Evolutionary conservation across 1,139 yeast genomes (phyloP).

Genomic region (Pichia sorboxylosa): DNA sequence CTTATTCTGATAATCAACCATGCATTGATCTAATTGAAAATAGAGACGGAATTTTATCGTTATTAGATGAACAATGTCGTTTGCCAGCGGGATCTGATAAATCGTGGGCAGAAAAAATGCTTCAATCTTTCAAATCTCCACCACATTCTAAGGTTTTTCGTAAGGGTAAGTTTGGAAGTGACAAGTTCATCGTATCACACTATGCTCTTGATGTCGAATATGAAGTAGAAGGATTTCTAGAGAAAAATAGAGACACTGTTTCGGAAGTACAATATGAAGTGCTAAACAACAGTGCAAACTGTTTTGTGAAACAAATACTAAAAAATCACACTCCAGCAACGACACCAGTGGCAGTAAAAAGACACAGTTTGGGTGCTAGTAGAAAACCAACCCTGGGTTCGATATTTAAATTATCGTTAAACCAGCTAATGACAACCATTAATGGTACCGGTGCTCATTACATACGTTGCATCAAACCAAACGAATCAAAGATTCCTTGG

Average conservation of each 20-base stretch:
- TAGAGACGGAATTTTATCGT: slow-evolving; percentile 73
- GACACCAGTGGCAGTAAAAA: slow-evolving; percentile 16
- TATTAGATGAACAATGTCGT: slow-evolving; percentile 91
- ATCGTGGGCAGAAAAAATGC: slow-evolving; percentile 85
- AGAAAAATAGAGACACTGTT: slow-evolving; percentile 93
- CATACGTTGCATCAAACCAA: slow-evolving; percentile 95
- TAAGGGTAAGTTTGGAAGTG: slow-evolving; percentile 89
- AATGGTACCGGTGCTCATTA: slow-evolving; percentile 92
- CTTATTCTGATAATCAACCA: slow-evolving; percentile 92
- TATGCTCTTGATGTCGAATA: slow-evolving; percentile 91
- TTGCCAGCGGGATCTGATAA: slow-evolving; percentile 90
- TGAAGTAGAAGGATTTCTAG: slow-evolving; percentile 89
- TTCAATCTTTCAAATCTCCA: slow-evolving; percentile 68
- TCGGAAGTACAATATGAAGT: slow-evolving; percentile 91
- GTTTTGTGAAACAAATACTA: slow-evolving; percentile 51
- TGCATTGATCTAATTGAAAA: slow-evolving; percentile 89
- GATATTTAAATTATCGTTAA: slow-evolving; percentile 81
- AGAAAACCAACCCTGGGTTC: slow-evolving; percentile 91
- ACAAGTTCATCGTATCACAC: slow-evolving; percentile 83
- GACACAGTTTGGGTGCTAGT: too few relatives aligned
- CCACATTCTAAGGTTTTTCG: slow-evolving; percentile 74
- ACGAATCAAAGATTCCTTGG: slow-evolving; percentile 90
- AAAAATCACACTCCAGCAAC: background rate
- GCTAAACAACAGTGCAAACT: slow-evolving; percentile 55
- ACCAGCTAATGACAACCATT: slow-evolving; percentile 85